phyloP scores from a whole-genome alignment of 306 rosid genomes.

The Dalbergia oliveri region DNA sequence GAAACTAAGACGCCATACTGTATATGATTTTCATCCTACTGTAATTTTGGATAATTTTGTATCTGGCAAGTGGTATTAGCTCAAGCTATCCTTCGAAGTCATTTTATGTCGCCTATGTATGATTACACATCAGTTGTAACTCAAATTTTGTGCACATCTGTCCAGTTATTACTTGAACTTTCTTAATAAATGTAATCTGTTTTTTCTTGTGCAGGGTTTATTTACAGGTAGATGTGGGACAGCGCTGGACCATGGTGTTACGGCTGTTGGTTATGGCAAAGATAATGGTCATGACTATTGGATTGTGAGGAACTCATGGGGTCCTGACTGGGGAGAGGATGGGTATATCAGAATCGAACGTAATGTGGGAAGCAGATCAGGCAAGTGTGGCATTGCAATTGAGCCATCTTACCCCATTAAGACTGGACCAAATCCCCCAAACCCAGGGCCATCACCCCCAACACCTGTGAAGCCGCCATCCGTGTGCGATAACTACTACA shows the following conservation, averaged over 20 bases:
- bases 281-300: slow-evolving; percentile 78
- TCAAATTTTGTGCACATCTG: neutral
- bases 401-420: slow-evolving; percentile 91
- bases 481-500: slow-evolving; percentile 75
- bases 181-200: neutral
- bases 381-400: slow-evolving; percentile 92
- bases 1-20: neutral
- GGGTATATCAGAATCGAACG: slow-evolving; percentile 88
- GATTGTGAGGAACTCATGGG: slow-evolving; percentile 98
- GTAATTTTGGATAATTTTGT: neutral
- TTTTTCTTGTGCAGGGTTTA: slow-evolving; percentile 67
- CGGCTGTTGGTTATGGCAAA: slow-evolving; percentile 86
- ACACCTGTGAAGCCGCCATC: slow-evolving; percentile 82
- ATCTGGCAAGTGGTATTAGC: neutral
- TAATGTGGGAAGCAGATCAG: slow-evolving; percentile 59
- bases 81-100: neutral
- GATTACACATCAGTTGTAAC: no score
- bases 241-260: slow-evolving; percentile 87
- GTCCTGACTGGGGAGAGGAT: slow-evolving; percentile 78
- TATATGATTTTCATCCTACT: neutral
- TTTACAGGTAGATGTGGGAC: slow-evolving; percentile 87
- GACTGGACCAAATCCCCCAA: slow-evolving; percentile 82
- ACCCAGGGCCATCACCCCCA: slow-evolving; percentile 96
- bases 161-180: neutral
- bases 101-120: neutral